These are phyloP conservation scores for Kockovaella imperatae DNA, from an alignment of 768 basidiomycete species.

Conservation along the genomic window DNA sequence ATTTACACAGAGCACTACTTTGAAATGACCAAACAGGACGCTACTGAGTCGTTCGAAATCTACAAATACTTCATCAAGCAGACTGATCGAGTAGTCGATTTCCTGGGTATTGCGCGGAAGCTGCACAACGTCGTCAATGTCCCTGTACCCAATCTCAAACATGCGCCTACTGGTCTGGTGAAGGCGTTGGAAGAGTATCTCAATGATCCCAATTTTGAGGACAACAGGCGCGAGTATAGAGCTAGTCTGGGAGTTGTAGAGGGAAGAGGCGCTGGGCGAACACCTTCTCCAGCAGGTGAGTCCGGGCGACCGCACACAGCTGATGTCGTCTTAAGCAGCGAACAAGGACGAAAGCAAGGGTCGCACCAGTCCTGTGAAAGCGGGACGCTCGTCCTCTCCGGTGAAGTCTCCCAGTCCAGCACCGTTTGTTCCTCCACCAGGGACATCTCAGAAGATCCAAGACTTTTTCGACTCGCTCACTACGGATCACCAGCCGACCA, in stretches of 20 bases:
- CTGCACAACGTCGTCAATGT: conserved; percentile 88
- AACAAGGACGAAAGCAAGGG: conserved; percentile 2
- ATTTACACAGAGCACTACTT: conserved; percentile 75
- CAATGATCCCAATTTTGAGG: conserved; percentile 92
- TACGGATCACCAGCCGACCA: conserved; percentile 53
- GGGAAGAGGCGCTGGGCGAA: conserved; percentile 29
- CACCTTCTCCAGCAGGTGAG: conserved; percentile 18
- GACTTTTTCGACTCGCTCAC: conserved; percentile 92
- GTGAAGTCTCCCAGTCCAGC: not conserved
- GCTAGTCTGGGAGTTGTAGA: conserved; percentile 65
- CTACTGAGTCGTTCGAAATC: conserved; percentile 68
- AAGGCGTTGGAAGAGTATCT: conserved; percentile 90
- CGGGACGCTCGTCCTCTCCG: not conserved
- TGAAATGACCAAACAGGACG: conserved; percentile 94
- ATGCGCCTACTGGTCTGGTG: conserved; percentile 88
- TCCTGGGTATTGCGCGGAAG: conserved; percentile 82
- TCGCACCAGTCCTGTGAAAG: conserved; percentile 1
- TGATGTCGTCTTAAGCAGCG: conserved; percentile 2
- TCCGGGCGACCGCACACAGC: not conserved
- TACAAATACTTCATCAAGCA: conserved; percentile 93
- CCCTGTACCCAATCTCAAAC: conserved; percentile 85
- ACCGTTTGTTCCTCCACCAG: conserved; percentile 35
- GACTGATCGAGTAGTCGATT: conserved; percentile 83
- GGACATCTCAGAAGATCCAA: conserved; percentile 50
- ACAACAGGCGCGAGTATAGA: conserved; percentile 87